phyloP scores from a whole-genome alignment of 352 stramenopile species.

The Globisporangium abappressorium region DNA sequence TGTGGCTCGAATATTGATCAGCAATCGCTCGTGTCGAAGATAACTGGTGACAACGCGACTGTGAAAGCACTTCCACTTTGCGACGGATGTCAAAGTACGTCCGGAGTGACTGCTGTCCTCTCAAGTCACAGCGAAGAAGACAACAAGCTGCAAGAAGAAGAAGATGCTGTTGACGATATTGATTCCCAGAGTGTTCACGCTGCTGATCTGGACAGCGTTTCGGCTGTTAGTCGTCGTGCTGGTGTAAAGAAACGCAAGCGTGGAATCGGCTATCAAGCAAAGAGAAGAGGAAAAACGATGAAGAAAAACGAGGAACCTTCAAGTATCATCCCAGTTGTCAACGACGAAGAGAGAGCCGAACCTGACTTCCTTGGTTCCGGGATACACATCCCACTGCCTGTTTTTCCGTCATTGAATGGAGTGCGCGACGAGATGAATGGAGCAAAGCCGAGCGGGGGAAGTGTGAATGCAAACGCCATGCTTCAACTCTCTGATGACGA shows the following conservation, averaged over 20 bases:
- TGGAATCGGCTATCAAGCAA: slow-evolving; percentile 13
- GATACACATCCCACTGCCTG: slow-evolving; percentile 15
- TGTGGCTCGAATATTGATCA: background rate
- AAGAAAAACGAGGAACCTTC: slow-evolving; percentile 1
- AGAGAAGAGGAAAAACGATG: slow-evolving; percentile 8
- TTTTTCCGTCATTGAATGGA: background rate
- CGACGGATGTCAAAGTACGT: background rate
- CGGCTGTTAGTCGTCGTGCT: background rate
- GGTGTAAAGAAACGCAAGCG: slow-evolving; percentile 33
- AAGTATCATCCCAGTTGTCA: background rate
- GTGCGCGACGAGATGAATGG: slow-evolving; percentile 5
- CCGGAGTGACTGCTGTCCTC: background rate
- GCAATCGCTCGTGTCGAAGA: background rate
- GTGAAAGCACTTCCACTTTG: background rate
- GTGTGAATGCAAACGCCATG: slow-evolving; percentile 23
- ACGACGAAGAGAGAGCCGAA: slow-evolving; percentile 1
- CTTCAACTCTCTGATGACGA: slow-evolving; percentile 48
- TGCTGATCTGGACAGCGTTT: background rate
- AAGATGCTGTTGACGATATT: background rate
- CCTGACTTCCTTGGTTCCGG: background rate
- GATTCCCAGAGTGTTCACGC: background rate
- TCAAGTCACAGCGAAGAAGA: background rate
- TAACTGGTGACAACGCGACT: background rate
- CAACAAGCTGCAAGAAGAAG: background rate
- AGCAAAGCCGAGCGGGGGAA: slow-evolving; percentile 23